Evolutionary conservation across 768 basidiomycete genomes (phyloP), one percentile per base, ranked within the genome.

Genomic region (Podaxis sp.): DNA sequence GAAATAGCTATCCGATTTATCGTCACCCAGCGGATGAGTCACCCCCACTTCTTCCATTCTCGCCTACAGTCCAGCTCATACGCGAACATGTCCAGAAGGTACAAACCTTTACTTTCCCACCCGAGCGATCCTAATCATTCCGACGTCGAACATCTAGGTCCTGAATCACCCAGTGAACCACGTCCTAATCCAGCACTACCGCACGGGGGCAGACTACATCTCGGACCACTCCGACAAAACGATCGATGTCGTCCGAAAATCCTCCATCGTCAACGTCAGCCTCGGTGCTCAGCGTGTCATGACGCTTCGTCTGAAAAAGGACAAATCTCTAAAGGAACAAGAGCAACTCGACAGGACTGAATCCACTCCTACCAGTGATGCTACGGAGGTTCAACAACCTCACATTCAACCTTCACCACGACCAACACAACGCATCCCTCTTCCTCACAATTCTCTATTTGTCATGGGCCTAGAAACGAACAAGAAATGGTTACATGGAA

Each of bases 191-290:
- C 92, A 93, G 68, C 81, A 85, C 70, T 93, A 93, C 70, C 89
- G 91, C 61, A 81, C 80, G 12, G 92, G 91, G 4, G 84, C 82
- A 29, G 92, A 93, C 73, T 90, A 88, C 73, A 93, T 93, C 65
- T 92, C 91, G 0, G 91, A 93, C 67, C 91, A 94, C 72, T 90
- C 89, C 0, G 91, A 94, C 73, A 94, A 94, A 75, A 94, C 91
- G 4, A 82, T 93, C 66, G 92, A 94, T 71, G 83, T 94, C 65
- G 84, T 88, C 3, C 83, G 80, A 13, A 87, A 85, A 36, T 89
- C 90, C 6, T 85, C 79, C 58, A 88, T 93, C 65, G 89, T 91
- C 63, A 94, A 94, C 63, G 87, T 93, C 64, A 90, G 88, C 67
- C 77, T 93, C 13, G 91, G 91, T 5, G 90, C 91, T 1, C 85